A percentile compares a stretch with the other conserved stretches of the same genome.
phyloP scores from a whole-genome alignment of 2,329 filamentous ascomycete genomes.

The Diaporthe citrichinensis region DNA sequence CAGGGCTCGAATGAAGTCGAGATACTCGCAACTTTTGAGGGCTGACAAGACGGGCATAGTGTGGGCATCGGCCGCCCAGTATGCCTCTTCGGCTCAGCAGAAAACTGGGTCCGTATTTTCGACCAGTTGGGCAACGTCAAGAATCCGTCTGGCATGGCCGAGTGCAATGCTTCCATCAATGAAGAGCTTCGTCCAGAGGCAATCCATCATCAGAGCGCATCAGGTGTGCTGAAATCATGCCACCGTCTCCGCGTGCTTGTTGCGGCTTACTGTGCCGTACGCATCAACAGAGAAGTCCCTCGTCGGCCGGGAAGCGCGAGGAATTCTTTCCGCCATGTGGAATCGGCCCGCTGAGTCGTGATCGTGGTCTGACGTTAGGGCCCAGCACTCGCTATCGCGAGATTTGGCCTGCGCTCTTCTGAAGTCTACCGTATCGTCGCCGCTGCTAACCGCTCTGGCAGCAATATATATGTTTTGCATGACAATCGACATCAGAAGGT shows the following conservation, averaged over 20 bases:
- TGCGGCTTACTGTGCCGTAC: background rate
- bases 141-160: background rate
- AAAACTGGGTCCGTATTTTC: constrained; percentile 18
- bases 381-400: constrained; percentile 25
- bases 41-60: constrained; percentile 3
- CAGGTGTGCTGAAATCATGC: constrained; percentile 1
- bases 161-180: background rate
- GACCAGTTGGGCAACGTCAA: background rate
- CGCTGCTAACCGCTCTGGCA: constrained; percentile 28
- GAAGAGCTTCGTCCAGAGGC: background rate
- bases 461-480: background rate
- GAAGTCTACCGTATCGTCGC: background rate
- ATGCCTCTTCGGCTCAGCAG: background rate
- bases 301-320: background rate
- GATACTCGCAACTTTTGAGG: background rate
- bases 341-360: constrained; percentile 14
- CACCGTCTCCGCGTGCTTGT: background rate
- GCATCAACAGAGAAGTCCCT: background rate
- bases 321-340: constrained; percentile 19
- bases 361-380: constrained; percentile 27
- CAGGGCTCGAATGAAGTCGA: background rate
- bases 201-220: background rate
- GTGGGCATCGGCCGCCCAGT: background rate
- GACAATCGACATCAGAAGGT: background rate
- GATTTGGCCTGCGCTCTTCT: constrained; percentile 1